These are phyloP conservation scores for Trichoderma sp. DNA, from an alignment of 2,329 filamentous ascomycete species.

Conservation along the genomic window DNA sequence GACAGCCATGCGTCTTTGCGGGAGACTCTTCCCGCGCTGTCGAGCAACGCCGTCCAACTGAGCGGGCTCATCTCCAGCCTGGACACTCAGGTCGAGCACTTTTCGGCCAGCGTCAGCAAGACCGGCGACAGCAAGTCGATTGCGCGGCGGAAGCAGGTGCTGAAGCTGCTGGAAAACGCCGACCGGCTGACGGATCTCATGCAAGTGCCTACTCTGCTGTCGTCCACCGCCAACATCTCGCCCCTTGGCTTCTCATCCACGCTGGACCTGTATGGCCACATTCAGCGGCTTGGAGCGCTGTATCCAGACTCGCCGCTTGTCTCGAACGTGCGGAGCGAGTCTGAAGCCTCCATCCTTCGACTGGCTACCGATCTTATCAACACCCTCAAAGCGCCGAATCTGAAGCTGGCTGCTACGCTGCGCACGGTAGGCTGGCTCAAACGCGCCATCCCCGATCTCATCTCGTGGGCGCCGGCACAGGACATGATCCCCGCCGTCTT, in stretches of 20 bases:
- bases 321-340: slow-evolving; percentile 67
- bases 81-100: slow-evolving; percentile 72
- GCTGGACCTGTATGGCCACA: slow-evolving; percentile 89
- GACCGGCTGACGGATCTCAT: slow-evolving; percentile 88
- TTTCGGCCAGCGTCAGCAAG: slow-evolving; percentile 80
- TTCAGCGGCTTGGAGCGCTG: slow-evolving; percentile 76
- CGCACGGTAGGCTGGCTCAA: slow-evolving; percentile 89
- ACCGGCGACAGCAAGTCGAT: slow-evolving; percentile 66
- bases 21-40: slow-evolving; percentile 68
- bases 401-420: slow-evolving; percentile 88
- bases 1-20: slow-evolving; percentile 71
- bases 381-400: slow-evolving; percentile 68
- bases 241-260: slow-evolving; percentile 81
- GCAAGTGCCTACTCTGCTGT: slow-evolving; percentile 81
- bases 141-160: slow-evolving; percentile 70
- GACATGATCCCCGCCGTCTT: slow-evolving; percentile 79
- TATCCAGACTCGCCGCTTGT: slow-evolving; percentile 79
- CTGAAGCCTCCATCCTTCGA: slow-evolving; percentile 81
- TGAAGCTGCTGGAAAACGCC: slow-evolving; percentile 80
- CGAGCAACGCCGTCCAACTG: slow-evolving; percentile 62
- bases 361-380: slow-evolving; percentile 82
- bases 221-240: slow-evolving; percentile 66
- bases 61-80: slow-evolving; percentile 71
- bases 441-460: slow-evolving; percentile 76
- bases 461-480: slow-evolving; percentile 43